Base-by-base conservation (phyloP, 2,329 filamentous ascomycete species). In the Colletotrichum lini region DNA sequence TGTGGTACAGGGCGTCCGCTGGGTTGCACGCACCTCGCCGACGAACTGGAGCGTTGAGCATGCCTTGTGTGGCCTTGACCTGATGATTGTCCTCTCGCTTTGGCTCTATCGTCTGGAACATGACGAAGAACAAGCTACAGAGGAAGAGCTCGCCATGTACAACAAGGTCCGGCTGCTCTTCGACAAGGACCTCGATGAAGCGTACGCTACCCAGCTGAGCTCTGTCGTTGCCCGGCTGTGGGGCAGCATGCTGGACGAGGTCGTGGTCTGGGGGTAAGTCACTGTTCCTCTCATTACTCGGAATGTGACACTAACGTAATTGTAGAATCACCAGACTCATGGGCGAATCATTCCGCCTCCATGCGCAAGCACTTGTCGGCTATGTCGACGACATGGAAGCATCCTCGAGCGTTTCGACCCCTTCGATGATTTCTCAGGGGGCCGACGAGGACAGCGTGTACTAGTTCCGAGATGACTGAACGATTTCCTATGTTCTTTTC, bases 21-120 rank as follows among this genome's bases (percentile, higher is more conserved):
- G 96, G 96, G 95, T 98, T 73, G 96, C 96, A n/a, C 93, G 95
- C 76, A 98, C 96, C 26, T 98, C 95, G 57, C 95, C 96, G 26
- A 98, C 96, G 57, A 98, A 98, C 84, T 99, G 96, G 96, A 98
- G 96, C 81, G 94, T 98, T 72, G 96, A 99, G 85, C 96, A 99
- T 81, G 95, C 96, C 63, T 91, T 99, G 70, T 98, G 95, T 79
- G 96, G 96, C 73, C 91, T 99, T 85, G 96, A 99, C 82, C 88
- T 98, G 76, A 98, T 99, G 91, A 96, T 98, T 81, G 96, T 98
- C 77, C 92, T 99, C 77, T 98, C 94, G 78, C 88, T 98, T 76
- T 99, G 96, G 96, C 92, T 99, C 78, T 98, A 98, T 87, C 95
- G 95, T 84, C 92, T 99, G 87, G 96, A 99, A 92, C 95, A 98